Conservation (phyloP, 1,139 yeast species). For the Kurtzmaniella quercitrusa region DNA sequence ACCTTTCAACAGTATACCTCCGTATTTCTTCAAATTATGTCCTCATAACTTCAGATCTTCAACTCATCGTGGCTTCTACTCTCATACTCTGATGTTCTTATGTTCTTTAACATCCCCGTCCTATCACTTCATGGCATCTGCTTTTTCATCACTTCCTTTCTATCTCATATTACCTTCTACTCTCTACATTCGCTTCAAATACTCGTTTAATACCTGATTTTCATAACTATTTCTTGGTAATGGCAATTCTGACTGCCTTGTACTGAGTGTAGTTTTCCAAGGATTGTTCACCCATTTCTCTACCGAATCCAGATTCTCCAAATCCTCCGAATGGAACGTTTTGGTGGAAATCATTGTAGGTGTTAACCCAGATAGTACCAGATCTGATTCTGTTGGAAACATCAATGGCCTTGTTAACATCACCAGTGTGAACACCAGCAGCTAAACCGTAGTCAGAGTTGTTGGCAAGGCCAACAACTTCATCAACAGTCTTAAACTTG, state of each 20-base stretch:
- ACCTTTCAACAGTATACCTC: too few species aligned
- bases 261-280: slow-evolving; percentile 77
- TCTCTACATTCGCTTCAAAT: neutral
- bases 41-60: too few species aligned
- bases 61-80: too few species aligned
- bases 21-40: too few species aligned
- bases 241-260: slow-evolving; percentile 65
- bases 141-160: neutral
- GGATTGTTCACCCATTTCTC: slow-evolving; percentile 87
- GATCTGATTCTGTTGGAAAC: slow-evolving; percentile 69
- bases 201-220: neutral
- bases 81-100: too few species aligned
- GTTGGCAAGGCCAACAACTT: slow-evolving; percentile 22
- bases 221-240: slow-evolving; percentile 4
- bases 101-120: too few species aligned
- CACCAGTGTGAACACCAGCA: slow-evolving; percentile 71
- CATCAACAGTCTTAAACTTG: slow-evolving; percentile 24
- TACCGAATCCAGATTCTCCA: slow-evolving; percentile 85
- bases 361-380: slow-evolving; percentile 83
- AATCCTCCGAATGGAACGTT: slow-evolving; percentile 85
- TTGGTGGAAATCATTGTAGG: slow-evolving; percentile 80
- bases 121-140: too few species aligned
- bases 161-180: neutral
- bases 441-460: slow-evolving; percentile 62
- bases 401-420: slow-evolving; percentile 63